Percentiles rank a stretch among this genome's conserved stretches.
Conservation (phyloP, 108 stramenopile species). For the Nitzschia putrida region DNA sequence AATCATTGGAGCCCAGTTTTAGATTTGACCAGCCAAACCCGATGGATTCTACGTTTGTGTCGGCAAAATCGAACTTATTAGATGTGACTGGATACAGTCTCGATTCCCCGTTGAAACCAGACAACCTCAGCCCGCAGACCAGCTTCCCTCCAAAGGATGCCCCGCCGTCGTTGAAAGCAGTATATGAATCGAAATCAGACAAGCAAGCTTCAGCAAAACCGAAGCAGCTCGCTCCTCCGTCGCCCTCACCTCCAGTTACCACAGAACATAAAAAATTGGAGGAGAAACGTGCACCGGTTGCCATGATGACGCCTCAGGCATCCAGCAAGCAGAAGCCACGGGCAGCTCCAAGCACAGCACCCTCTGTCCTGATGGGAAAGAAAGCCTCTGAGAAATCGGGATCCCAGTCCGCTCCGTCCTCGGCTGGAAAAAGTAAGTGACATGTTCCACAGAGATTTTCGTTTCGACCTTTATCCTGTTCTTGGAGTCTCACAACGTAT, state of each 20-base stretch:
- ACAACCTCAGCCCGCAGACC: neutral
- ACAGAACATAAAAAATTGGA: too few relatives aligned
- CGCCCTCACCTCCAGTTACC: too few relatives aligned
- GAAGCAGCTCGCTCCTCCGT: too few relatives aligned
- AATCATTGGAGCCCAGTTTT: neutral
- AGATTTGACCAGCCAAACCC: neutral
- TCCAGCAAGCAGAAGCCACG: constrained; percentile 11
- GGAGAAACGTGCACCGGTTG: neutral
- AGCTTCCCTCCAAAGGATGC: neutral
- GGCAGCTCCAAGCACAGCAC: constrained; percentile 37
- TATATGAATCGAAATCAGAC: neutral
- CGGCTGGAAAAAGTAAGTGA: constrained; percentile 18
- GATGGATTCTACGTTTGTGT: constrained; percentile 30
- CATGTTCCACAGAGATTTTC: neutral
- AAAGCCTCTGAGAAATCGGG: constrained; percentile 7
- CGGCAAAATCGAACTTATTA: constrained; percentile 42
- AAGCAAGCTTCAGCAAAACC: too few relatives aligned
- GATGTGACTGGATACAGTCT: constrained; percentile 35
- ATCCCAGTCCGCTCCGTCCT: constrained; percentile 24
- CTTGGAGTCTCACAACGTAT: constrained; percentile 2
- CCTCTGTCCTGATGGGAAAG: constrained; percentile 29
- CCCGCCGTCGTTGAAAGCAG: neutral
- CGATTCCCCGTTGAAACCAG: constrained; percentile 11
- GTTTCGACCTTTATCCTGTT: neutral
- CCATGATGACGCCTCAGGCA: constrained; percentile 8